Conservation (phyloP, 805 yeast genomes). For the Yamadazyma sp. region DNA sequence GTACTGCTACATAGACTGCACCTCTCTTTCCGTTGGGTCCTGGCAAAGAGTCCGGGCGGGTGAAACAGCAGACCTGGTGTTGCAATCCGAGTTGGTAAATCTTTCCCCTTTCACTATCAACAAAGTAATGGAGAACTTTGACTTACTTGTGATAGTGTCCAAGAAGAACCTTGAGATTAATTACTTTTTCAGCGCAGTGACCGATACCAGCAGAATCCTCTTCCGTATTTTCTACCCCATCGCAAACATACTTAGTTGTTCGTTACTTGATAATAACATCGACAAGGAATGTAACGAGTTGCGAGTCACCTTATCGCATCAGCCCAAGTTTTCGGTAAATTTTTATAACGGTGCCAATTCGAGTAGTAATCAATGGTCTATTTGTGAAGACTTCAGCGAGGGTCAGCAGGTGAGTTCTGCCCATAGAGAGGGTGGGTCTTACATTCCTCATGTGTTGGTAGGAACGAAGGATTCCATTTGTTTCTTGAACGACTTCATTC, state of each 20-base stretch:
- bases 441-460: slow-evolving; percentile 64
- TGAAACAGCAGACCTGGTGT: slow-evolving; percentile 36
- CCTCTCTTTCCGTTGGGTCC: slow-evolving; percentile 69
- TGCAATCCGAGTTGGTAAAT: slow-evolving; percentile 52
- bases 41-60: slow-evolving; percentile 82
- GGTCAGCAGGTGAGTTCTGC: slow-evolving; percentile 80
- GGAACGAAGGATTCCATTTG: slow-evolving; percentile 54
- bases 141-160: slow-evolving; percentile 66
- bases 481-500: slow-evolving; percentile 53
- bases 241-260: slow-evolving; percentile 56
- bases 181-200: slow-evolving; percentile 74
- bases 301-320: slow-evolving; percentile 49
- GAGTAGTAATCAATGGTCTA: slow-evolving; percentile 68
- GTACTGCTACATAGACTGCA: slow-evolving; percentile 66
- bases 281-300: slow-evolving; percentile 45
- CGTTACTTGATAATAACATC: slow-evolving; percentile 50
- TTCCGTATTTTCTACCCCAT: slow-evolving; percentile 75
- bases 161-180: slow-evolving; percentile 71
- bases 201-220: slow-evolving; percentile 63
- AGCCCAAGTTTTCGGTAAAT: slow-evolving; percentile 79
- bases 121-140: slow-evolving; percentile 65
- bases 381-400: slow-evolving; percentile 81
- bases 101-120: slow-evolving; percentile 67
- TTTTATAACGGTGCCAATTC: slow-evolving; percentile 57
- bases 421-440: slow-evolving; percentile 51